Conservation (phyloP, 257 asterid genomes). For the Lycium ferocissimum region DNA sequence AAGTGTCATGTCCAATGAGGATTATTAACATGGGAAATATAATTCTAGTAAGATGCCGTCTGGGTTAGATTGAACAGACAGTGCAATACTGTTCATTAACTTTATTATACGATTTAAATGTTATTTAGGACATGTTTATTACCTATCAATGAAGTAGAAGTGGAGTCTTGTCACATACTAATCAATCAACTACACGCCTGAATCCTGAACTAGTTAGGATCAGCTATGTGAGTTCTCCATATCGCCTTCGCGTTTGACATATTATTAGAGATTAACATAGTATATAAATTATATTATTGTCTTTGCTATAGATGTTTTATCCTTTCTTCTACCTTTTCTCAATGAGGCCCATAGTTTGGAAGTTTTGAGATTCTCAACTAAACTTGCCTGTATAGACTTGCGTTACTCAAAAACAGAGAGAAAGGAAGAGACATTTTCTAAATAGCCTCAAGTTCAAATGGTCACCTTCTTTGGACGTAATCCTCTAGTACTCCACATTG, state of each 20-base stretch:
- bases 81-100: neutral
- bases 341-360: constrained; percentile 3
- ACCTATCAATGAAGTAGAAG: neutral
- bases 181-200: neutral
- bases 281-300: neutral
- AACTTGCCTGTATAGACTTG: constrained; percentile 23
- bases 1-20: constrained; percentile 21
- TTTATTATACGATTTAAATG: neutral
- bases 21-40: neutral
- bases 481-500: constrained; percentile 12
- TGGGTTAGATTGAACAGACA: constrained; percentile 5
- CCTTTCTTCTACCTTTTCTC: neutral
- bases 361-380: constrained; percentile 15
- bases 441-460: neutral
- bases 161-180: neutral
- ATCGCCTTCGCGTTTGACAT: neutral
- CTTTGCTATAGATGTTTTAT: constrained; percentile 15
- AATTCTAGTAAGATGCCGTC: neutral
- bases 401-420: constrained; percentile 3
- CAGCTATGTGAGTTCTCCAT: neutral
- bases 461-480: neutral
- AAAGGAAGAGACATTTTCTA: neutral
- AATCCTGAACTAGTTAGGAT: neutral
- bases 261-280: constrained; percentile 20
- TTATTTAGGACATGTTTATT: neutral